phyloP scores from a whole-genome alignment of 345 rosid species.

The Lenwebbia sp. region DNA sequence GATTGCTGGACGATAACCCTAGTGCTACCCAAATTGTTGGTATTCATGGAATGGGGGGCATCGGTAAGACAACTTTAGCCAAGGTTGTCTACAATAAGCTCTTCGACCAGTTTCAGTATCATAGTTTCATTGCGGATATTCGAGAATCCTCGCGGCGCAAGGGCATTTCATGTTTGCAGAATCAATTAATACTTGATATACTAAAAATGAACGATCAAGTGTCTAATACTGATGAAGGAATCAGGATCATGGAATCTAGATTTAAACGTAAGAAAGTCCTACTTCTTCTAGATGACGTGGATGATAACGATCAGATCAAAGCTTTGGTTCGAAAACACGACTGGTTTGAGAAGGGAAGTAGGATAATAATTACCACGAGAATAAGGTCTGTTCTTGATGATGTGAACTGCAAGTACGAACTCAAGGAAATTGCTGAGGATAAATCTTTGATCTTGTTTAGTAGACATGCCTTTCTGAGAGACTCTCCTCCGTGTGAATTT shows the following conservation, averaged over 20 bases:
- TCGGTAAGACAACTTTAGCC: not conserved
- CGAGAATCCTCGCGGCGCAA: not conserved
- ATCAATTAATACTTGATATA: not conserved
- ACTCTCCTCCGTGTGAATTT: not conserved
- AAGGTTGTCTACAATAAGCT: not conserved
- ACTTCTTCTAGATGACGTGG: conserved; percentile 1
- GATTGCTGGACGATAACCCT: not conserved
- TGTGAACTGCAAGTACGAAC: not conserved
- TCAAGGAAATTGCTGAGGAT: not conserved
- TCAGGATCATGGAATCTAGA: not conserved
- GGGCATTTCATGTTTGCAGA: not conserved
- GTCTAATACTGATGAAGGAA: not conserved
- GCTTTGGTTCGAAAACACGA: not conserved
- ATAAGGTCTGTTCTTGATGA: not conserved
- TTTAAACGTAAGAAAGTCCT: not conserved
- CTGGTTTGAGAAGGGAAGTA: not conserved
- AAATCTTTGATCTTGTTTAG: not conserved
- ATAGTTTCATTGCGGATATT: not conserved
- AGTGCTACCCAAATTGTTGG: not conserved
- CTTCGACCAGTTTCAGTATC: not conserved
- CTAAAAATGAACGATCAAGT: not conserved
- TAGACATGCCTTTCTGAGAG: not conserved
- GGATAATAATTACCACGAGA: not conserved
- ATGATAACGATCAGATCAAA: not conserved
- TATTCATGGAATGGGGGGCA: not conserved